Evolutionary conservation across 2,329 filamentous ascomycete genomes (phyloP).

Genomic region (Claviceps sp.): DNA sequence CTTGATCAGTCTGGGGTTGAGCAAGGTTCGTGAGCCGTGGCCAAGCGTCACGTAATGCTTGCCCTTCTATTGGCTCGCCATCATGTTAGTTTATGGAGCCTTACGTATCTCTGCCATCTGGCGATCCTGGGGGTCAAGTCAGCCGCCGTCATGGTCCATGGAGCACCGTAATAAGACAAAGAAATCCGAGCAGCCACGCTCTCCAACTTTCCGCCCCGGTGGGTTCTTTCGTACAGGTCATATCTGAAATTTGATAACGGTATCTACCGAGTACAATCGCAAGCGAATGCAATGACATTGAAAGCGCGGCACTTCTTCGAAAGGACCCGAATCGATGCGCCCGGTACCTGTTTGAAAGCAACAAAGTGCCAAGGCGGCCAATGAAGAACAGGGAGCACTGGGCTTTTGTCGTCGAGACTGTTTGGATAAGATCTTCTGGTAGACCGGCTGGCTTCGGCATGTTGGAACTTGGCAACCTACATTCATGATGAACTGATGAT

Average conservation of each 20-base stretch:
- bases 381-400: not conserved
- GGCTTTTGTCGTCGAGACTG: not conserved
- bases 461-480: not conserved
- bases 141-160: slow-evolving; percentile 1
- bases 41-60: slow-evolving; percentile 5
- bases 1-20: not conserved
- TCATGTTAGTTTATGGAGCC: slow-evolving; percentile 4
- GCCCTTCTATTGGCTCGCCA: slow-evolving; percentile 6
- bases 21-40: not conserved
- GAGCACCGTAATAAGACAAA: slow-evolving; percentile 3
- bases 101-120: not conserved
- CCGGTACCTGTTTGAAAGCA: too few relatives aligned
- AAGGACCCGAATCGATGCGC: too few relatives aligned
- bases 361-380: not conserved
- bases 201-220: not conserved
- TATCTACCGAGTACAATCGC: not conserved
- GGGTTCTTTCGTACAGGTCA: not conserved
- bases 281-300: not conserved
- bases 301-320: not conserved
- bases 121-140: not conserved
- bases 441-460: slow-evolving; percentile 5
- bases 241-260: not conserved
- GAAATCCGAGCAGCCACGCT: not conserved
- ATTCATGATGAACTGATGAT: too few relatives aligned
- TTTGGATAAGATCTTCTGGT: not conserved